Evolutionary conservation across 768 basidiomycete genomes (phyloP), one percentile per base, ranked within the genome.

Genomic region (Mycena latifolia): DNA sequence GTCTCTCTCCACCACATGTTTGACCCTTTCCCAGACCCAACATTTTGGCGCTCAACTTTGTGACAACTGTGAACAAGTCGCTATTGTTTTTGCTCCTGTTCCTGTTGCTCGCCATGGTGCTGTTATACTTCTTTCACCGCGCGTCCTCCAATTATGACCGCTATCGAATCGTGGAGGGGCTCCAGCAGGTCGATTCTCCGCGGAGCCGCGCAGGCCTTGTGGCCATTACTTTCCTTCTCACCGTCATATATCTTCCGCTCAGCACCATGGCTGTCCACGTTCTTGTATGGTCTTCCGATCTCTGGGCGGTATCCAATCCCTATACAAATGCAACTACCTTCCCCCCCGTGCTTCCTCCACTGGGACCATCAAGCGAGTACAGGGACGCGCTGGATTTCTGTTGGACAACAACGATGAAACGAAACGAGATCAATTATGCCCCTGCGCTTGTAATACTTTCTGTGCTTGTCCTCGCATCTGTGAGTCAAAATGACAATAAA

Each of bases 231-330:
- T 93, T 93, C 72, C 71, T 90, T 24, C 77, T 92, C 46, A 89
- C 89, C 11, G 78, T 89, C 47, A 81, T 93, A 27, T 94, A 93
- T 73, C 82, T 94, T 27, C 93, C 92, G 4, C 80, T 94, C 53
- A 91, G 90, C 68, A 92, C 91, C 17, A 87, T 94, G 82, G 86
- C 91, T 0, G 79, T 94, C 20, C 91, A 91, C 69, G 91, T 91
- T 31, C 78, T 94, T 18, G 85, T 91, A 2, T 93, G 91, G 91
- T 91, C 90, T 0, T 82, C 88, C 51, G 93, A 93, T 77, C 84
- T 91, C 22, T 94, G 91, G 92, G 82, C 84, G 8, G 86, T 92
- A 28, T 77, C 85, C 0, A 92, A 92, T 73, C 90, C 91, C 5
- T 92, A 92, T 70, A 76, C 77, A 50, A 89, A 89, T 71, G 81